Evolutionary conservation across 371 early-diverging fungal species (phyloP).

Genomic region (Funneliformis caledonium): DNA sequence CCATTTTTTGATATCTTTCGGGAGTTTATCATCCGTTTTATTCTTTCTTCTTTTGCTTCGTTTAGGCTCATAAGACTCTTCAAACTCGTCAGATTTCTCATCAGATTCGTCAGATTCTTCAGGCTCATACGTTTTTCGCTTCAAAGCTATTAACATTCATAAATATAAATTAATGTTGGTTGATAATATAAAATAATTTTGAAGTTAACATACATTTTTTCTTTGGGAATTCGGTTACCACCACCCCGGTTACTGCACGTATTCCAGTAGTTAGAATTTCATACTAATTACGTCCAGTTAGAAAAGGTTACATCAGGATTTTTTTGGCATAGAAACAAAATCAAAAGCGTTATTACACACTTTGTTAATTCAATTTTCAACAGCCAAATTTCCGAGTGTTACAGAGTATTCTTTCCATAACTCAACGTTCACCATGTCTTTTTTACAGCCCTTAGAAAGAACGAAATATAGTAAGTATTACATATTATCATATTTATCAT

Average conservation of each 20-base stretch:
- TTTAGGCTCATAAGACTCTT: slow-evolving; percentile 12
- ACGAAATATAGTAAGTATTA: neutral
- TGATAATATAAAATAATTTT: neutral
- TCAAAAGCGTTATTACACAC: slow-evolving; percentile 1
- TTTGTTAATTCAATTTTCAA: slow-evolving; percentile 27
- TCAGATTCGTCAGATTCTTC: slow-evolving; percentile 26
- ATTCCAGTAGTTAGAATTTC: slow-evolving; percentile 18
- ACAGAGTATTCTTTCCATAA: slow-evolving; percentile 21
- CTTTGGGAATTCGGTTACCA: slow-evolving; percentile 28
- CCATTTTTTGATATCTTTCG: neutral
- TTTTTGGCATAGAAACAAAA: slow-evolving; percentile 17
- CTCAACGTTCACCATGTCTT: neutral
- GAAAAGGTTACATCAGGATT: slow-evolving; percentile 24
- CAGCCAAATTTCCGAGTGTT: slow-evolving; percentile 15
- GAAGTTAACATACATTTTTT: slow-evolving; percentile 20
- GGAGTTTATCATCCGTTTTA: neutral
- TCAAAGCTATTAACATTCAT: slow-evolving; percentile 6
- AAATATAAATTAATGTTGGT: slow-evolving; percentile 5
- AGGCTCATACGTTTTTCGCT: neutral
- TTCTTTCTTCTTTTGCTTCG: slow-evolving; percentile 11
- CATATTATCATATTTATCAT: too few species aligned
- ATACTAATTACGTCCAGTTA: slow-evolving; percentile 18
- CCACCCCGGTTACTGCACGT: neutral
- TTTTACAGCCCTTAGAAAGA: neutral
- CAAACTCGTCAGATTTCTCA: slow-evolving; percentile 8